Evolutionary conservation across 1,139 yeast species (phyloP).

Genomic region (Geotrichum reessii): DNA sequence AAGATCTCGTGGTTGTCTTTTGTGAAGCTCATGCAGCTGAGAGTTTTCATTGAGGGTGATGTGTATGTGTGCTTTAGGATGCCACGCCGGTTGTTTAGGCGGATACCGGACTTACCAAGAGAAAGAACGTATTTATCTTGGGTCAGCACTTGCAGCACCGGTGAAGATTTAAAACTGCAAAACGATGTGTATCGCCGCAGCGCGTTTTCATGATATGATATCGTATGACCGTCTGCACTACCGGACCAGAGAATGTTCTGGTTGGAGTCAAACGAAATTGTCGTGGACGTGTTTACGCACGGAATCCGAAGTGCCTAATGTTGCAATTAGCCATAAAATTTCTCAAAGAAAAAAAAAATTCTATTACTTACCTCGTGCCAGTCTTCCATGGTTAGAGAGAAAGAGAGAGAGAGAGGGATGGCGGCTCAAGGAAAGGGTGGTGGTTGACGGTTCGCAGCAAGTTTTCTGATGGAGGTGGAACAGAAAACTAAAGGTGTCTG

Average conservation of each 20-base stretch:
- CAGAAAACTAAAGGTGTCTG: background rate
- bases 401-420: background rate
- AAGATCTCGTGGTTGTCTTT: slow-evolving; percentile 40
- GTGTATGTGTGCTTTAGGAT: slow-evolving; percentile 27
- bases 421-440: slow-evolving; percentile 1
- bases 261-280: slow-evolving; percentile 55
- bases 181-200: slow-evolving; percentile 43
- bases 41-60: slow-evolving; percentile 31
- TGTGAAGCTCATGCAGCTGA: slow-evolving; percentile 32
- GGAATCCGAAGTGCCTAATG: slow-evolving; percentile 2
- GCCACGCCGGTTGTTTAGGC: slow-evolving; percentile 37
- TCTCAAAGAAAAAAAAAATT: background rate
- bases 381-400: slow-evolving; percentile 39
- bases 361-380: slow-evolving; percentile 43
- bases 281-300: slow-evolving; percentile 29
- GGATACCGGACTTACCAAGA: slow-evolving; percentile 32
- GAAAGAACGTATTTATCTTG: slow-evolving; percentile 35
- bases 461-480: slow-evolving; percentile 2
- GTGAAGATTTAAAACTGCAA: slow-evolving; percentile 28
- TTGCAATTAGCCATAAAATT: slow-evolving; percentile 19
- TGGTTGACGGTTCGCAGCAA: background rate
- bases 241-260: slow-evolving; percentile 84
- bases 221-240: slow-evolving; percentile 50
- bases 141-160: slow-evolving; percentile 33
- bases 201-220: slow-evolving; percentile 43